phyloP scores from a whole-genome alignment of 371 early-diverging fungal species.

The Actinomortierella ambigua region DNA sequence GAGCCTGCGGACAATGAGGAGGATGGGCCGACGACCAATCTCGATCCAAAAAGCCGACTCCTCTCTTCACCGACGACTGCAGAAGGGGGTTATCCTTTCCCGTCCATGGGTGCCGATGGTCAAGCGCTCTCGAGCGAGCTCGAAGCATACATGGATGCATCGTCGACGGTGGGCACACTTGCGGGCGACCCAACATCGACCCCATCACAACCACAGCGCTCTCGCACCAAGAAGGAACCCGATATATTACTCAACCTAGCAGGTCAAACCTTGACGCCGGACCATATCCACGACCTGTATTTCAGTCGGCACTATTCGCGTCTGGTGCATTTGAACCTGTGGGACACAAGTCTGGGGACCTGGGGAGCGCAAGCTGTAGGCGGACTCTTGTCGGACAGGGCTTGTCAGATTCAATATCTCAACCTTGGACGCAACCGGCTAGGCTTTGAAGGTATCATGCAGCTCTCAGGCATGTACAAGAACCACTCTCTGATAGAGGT shows the following conservation, averaged over 20 bases:
- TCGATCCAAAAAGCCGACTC: no score
- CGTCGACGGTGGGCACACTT: no score
- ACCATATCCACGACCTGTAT: constrained; percentile 34
- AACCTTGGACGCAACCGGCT: constrained; percentile 40
- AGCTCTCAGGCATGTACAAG: constrained; percentile 36
- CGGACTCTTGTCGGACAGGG: constrained; percentile 40
- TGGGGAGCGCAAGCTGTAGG: constrained; percentile 46
- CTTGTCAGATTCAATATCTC: constrained; percentile 33
- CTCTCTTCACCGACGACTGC: no score
- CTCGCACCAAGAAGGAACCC: constrained; percentile 2
- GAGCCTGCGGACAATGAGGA: neutral
- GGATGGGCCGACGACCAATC: no score
- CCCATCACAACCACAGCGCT: no score
- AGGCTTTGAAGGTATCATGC: constrained; percentile 32
- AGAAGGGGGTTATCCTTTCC: no score
- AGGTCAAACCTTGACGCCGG: constrained; percentile 22
- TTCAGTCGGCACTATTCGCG: constrained; percentile 33
- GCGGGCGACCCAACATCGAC: no score
- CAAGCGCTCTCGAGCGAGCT: no score
- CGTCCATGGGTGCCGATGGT: no score
- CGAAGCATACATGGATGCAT: no score
- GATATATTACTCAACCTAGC: constrained; percentile 41
- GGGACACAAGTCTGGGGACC: constrained; percentile 37
- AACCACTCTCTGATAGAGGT: constrained; percentile 36
- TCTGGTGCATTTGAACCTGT: constrained; percentile 31